Conservation (phyloP, 176 grass and related monocot genomes). For the Themeda triandra region DNA sequence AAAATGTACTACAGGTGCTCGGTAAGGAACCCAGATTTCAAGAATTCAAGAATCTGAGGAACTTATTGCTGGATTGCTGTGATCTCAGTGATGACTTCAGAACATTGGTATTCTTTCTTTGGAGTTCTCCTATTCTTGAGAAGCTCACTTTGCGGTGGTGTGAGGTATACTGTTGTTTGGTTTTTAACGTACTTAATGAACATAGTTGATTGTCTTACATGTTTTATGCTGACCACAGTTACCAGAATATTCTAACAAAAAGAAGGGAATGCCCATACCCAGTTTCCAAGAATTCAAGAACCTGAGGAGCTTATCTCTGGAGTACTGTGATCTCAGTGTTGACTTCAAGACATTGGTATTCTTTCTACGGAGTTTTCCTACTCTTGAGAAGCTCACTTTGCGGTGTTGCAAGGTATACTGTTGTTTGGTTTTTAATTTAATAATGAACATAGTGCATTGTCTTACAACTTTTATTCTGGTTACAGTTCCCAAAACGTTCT, state of each 20-base stretch:
- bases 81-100: background rate
- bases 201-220: too few relatives aligned
- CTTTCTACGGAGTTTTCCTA: too few relatives aligned
- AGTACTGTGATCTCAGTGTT: too few relatives aligned
- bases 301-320: too few relatives aligned
- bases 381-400: too few relatives aligned
- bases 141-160: background rate
- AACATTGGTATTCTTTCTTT: background rate
- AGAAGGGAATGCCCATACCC: too few relatives aligned
- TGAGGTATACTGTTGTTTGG: too few relatives aligned
- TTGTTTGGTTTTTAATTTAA: background rate
- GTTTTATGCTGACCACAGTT: too few relatives aligned
- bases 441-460: background rate
- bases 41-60: background rate
- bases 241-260: too few relatives aligned
- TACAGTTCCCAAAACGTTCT: background rate
- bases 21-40: background rate
- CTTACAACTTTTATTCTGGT: background rate
- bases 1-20: background rate
- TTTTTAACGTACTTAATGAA: too few relatives aligned
- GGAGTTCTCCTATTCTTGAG: background rate
- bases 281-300: too few relatives aligned
- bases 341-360: too few relatives aligned
- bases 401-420: background rate
- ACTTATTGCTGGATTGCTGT: background rate